Evolutionary conservation across 805 yeast species (phyloP), one percentile per base, ranked within the genome.

Genomic region (Zygosaccharomyces rouxii): DNA sequence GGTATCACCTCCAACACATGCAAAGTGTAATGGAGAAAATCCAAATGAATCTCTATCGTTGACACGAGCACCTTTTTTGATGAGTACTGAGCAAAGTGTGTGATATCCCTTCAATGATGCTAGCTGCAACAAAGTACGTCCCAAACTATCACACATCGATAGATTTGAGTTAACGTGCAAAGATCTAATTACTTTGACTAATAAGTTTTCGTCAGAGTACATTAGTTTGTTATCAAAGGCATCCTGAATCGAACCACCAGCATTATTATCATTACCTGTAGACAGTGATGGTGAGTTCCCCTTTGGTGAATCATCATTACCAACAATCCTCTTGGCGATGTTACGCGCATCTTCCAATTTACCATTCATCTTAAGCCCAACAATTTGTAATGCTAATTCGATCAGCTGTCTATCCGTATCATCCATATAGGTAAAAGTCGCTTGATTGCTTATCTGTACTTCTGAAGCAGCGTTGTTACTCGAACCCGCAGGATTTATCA

Each of bases 311-410:
- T 60, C 62, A 35, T 69, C 72, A 31, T 67, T 68, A 10, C 94
- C 95, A 46, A 92, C 89, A 55, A 94, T 89, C 55, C 96, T 75
- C 66, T 85, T 84, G 1, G 98, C 98, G 58, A 94, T 87, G 62
- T 89, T 89, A 56, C 87, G 81, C 1, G 98, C 97, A 67, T 92
- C 97, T 63, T 94, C 98, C 49, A 94, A 72, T 60, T 84, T 84
- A 50, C 98, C 99, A 62, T 89, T 90, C 97, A 92, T 89, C 70
- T 92, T 92, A 68, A 90, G 74, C 1, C 99, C 99, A 35, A 94
- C 97, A 58, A 94, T 94, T 64, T 94, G 98, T 58, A 94, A 74
- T 1, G 99, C 99, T 54, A 94, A 74, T 69, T 94, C 99, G 63
- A 92, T 87, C 63, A 94, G 76, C 67, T 92, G 97, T 55, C 94